Percentiles rank a stretch among this genome's conserved stretches.
Conservation (phyloP, 163 green algal species). For the Chlorella variabilis region DNA sequence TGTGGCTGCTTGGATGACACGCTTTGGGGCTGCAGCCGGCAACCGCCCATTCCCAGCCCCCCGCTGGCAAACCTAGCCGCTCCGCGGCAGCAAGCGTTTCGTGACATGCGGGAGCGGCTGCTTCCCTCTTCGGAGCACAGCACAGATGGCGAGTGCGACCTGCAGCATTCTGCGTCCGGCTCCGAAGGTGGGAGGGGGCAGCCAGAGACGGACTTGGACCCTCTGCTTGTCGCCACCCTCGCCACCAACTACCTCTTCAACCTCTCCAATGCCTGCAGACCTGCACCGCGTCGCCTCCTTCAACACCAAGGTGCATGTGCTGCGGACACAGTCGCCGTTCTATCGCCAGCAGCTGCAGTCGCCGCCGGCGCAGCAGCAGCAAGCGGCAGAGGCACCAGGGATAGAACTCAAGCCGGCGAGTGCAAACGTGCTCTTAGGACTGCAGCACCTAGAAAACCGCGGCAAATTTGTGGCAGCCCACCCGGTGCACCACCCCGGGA, state of each 20-base stretch:
- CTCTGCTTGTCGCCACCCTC: too few relatives aligned
- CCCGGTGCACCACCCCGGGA: conserved; percentile 1
- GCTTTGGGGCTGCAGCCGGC: conserved; percentile 6
- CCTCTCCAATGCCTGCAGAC: not conserved
- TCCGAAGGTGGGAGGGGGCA: conserved; percentile 4
- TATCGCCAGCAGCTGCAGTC: not conserved
- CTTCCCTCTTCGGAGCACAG: not conserved
- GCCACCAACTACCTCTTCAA: too few relatives aligned
- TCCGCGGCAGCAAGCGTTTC: not conserved
- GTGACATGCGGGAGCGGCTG: not conserved
- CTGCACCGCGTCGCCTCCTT: not conserved
- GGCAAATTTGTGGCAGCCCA: conserved; percentile 22
- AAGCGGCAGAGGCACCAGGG: not conserved
- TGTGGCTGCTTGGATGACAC: conserved; percentile 19
- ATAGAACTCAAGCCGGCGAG: conserved; percentile 43
- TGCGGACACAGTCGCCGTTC: conserved; percentile 12
- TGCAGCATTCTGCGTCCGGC: not conserved
- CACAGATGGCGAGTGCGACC: not conserved
- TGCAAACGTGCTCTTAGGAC: conserved; percentile 38
- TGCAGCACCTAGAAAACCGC: conserved; percentile 33
- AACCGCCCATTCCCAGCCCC: not conserved
- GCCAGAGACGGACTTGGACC: too few relatives aligned
- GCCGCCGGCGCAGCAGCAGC: not conserved
- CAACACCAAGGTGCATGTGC: not conserved
- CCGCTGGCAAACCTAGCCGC: not conserved